Evolutionary conservation across 2,329 filamentous ascomycete genomes (phyloP).

Genomic region (Verticillium klebahnii): DNA sequence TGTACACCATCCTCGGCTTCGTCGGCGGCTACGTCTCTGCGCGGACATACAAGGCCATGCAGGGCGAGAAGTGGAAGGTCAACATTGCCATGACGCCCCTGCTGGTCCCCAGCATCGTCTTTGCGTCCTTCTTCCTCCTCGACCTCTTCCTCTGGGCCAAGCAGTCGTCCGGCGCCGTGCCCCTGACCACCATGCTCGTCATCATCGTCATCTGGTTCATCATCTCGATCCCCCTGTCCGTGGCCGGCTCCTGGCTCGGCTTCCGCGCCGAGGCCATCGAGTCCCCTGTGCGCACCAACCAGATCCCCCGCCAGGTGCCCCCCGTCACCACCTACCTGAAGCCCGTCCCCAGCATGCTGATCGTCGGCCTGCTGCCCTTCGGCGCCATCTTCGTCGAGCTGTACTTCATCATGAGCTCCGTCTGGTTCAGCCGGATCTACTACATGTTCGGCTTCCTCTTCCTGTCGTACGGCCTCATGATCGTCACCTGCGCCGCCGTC

Average conservation of each 20-base stretch:
- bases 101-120: constrained; percentile 81
- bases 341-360: constrained; percentile 81
- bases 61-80: constrained; percentile 89
- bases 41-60: constrained; percentile 89
- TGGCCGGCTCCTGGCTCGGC: constrained; percentile 87
- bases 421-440: constrained; percentile 98
- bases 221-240: constrained; percentile 87
- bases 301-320: constrained; percentile 95
- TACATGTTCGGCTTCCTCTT: constrained; percentile 99
- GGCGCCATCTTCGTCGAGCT: constrained; percentile 97
- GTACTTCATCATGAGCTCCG: constrained; percentile 98
- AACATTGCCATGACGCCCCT: constrained; percentile 87
- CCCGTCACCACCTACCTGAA: constrained; percentile 77
- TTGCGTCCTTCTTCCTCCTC: constrained; percentile 83
- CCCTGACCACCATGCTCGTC: constrained; percentile 94
- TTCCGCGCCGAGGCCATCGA: constrained; percentile 72
- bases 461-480: constrained; percentile 95
- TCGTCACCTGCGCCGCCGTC: constrained; percentile 87
- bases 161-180: constrained; percentile 86
- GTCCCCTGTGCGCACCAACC: constrained; percentile 87
- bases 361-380: constrained; percentile 90
- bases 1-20: constrained; percentile 90
- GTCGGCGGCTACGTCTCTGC: constrained; percentile 88
- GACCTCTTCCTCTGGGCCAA: constrained; percentile 97
- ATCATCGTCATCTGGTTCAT: constrained; percentile 94